Evolutionary conservation across 164 flowering plant genomes (phyloP).

Genomic region (Vitis riparia): DNA sequence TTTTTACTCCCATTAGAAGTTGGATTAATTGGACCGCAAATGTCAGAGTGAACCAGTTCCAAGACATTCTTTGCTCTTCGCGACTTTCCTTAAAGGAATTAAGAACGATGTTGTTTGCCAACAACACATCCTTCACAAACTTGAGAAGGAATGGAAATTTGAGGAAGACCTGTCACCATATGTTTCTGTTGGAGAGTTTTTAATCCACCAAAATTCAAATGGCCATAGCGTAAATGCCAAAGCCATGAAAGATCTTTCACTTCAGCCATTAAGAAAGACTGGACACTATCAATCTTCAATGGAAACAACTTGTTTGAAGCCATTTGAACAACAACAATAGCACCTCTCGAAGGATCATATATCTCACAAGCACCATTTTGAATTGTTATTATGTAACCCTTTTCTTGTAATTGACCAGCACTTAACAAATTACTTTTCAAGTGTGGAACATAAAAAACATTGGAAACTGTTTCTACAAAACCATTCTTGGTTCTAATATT

Average conservation of each 20-base stretch:
- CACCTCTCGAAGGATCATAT: no score
- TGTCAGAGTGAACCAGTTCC: slow-evolving; percentile 3
- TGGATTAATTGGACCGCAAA: slow-evolving; percentile 11
- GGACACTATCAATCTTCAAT: no score
- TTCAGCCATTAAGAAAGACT: background rate
- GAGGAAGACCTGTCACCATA: slow-evolving; percentile 4
- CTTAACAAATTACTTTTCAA: no score
- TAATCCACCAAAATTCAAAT: no score
- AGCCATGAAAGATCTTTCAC: no score
- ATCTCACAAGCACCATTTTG: background rate
- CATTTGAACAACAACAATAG: no score
- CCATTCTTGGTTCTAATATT: slow-evolving; percentile 12
- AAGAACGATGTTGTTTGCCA: background rate
- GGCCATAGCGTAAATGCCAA: no score
- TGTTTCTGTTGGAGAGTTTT: no score
- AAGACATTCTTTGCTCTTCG: slow-evolving; percentile 3
- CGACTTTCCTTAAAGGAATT: slow-evolving; percentile 11
- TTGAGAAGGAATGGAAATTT: slow-evolving; percentile 8
- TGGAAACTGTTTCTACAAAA: background rate
- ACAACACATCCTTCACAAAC: background rate
- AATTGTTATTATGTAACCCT: background rate
- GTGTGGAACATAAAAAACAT: slow-evolving; percentile 7
- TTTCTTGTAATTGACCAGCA: no score
- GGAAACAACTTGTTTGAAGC: no score
- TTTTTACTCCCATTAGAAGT: slow-evolving; percentile 1